Percentiles rank a stretch among this genome's conserved stretches.
Evolutionary conservation across 2,329 filamentous ascomycete genomes (phyloP).

Genomic region (Aureobasidium sp.): DNA sequence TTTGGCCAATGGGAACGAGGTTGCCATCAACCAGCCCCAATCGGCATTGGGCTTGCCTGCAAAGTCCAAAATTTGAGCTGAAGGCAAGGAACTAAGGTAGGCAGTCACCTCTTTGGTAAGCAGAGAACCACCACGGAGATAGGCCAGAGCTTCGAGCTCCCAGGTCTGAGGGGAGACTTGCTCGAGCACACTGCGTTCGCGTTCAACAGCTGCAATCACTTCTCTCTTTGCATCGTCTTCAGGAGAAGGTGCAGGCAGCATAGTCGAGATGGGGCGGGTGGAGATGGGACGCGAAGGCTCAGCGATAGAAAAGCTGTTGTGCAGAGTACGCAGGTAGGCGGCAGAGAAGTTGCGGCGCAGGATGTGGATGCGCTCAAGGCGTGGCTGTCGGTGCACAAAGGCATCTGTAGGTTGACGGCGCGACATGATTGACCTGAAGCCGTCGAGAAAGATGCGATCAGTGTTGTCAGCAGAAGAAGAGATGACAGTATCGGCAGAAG

Average conservation of each 20-base stretch:
- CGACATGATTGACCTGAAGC: constrained; percentile 69
- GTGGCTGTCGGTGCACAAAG: constrained; percentile 75
- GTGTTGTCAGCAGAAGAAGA: neutral
- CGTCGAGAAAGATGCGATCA: constrained; percentile 80
- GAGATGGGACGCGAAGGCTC: constrained; percentile 37
- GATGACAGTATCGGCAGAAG: neutral
- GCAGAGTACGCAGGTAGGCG: constrained; percentile 67
- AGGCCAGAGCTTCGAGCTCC: constrained; percentile 56
- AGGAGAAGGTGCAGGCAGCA: constrained; percentile 26
- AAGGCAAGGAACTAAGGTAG: constrained; percentile 29
- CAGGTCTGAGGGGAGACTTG: constrained; percentile 58
- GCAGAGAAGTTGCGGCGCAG: constrained; percentile 67
- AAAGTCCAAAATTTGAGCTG: constrained; percentile 72
- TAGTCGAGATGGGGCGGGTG: constrained; percentile 39
- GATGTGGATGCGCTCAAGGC: constrained; percentile 83
- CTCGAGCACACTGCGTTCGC: constrained; percentile 70
- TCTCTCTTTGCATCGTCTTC: constrained; percentile 28
- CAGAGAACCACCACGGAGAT: constrained; percentile 54
- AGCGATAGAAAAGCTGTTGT: constrained; percentile 76
- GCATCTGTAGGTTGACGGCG: constrained; percentile 61
- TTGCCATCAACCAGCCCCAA: constrained; percentile 92
- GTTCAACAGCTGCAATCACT: constrained; percentile 47
- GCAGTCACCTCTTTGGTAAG: constrained; percentile 48
- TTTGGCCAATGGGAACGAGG: constrained; percentile 76
- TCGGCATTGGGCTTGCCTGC: constrained; percentile 79